Evolutionary conservation across 305 asterid genomes (phyloP).

Genomic region (Striga hermonthica): DNA sequence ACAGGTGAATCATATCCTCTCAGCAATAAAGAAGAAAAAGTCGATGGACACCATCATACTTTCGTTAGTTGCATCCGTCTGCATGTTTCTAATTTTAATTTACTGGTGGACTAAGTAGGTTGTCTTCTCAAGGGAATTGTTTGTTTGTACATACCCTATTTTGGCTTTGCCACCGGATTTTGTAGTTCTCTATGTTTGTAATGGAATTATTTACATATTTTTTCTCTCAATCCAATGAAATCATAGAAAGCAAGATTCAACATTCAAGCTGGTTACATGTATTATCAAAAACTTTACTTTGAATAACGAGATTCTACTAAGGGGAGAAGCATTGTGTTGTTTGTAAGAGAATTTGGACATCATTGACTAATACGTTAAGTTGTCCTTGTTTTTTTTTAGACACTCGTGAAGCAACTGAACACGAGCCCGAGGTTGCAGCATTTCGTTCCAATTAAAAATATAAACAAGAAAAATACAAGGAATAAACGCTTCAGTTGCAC

Average conservation of each 20-base stretch:
- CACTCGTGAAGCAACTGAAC: no score
- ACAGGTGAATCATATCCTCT: slow-evolving; percentile 78
- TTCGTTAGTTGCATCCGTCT: slow-evolving; percentile 83
- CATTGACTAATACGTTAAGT: background rate
- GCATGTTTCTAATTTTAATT: slow-evolving; percentile 75
- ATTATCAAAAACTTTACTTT: background rate
- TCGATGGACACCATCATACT: slow-evolving; percentile 90
- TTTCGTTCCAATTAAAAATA: no score
- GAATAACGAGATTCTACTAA: background rate
- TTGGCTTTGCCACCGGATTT: slow-evolving; percentile 29
- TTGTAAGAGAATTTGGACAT: slow-evolving; percentile 9
- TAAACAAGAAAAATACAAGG: no score
- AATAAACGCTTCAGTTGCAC: no score
- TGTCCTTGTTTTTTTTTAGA: no score
- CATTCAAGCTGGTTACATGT: slow-evolving; percentile 20
- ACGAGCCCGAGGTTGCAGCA: background rate
- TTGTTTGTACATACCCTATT: slow-evolving; percentile 41
- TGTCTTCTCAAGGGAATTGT: slow-evolving; percentile 13
- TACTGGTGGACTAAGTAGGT: slow-evolving; percentile 92
- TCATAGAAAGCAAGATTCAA: slow-evolving; percentile 9
- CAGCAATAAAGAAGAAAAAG: slow-evolving; percentile 91
- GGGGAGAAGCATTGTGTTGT: slow-evolving; percentile 18
- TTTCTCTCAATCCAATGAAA: slow-evolving; percentile 21
- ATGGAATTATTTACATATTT: slow-evolving; percentile 13
- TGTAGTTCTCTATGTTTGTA: slow-evolving; percentile 30